These are phyloP conservation scores for Gossypium arboreum DNA, from an alignment of 345 rosid genomes.

Conservation along the genomic window DNA sequence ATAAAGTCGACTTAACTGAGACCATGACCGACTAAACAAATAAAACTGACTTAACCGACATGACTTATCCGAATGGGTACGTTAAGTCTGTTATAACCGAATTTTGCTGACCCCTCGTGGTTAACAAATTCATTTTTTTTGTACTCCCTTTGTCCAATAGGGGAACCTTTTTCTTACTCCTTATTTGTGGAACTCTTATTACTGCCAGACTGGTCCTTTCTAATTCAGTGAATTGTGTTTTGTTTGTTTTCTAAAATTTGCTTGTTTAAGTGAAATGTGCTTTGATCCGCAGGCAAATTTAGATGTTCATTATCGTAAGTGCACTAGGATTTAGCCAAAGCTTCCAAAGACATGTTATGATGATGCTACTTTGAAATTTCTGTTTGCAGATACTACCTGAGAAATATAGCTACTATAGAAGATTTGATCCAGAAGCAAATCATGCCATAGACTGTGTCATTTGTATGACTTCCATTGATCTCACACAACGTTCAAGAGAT, in stretches of 20 bases:
- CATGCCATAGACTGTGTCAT: conserved; percentile 78
- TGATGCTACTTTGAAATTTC: neutral
- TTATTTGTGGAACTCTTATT: neutral
- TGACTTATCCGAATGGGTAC: no score
- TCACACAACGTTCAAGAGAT: conserved; percentile 53
- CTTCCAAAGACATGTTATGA: neutral
- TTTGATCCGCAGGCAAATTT: neutral
- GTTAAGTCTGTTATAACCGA: neutral
- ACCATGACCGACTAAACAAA: no score
- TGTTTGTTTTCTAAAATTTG: neutral
- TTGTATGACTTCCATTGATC: conserved; percentile 89
- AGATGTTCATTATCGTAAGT: neutral
- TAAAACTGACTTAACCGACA: no score
- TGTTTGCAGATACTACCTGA: conserved; percentile 78
- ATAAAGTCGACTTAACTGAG: no score
- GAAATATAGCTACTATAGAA: conserved; percentile 85
- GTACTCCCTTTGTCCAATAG: neutral
- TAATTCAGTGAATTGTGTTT: conserved; percentile 5
- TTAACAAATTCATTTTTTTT: neutral
- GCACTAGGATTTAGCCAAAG: neutral
- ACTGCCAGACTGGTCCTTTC: neutral
- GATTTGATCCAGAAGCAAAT: conserved; percentile 48
- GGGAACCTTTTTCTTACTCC: neutral
- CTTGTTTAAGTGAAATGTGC: conserved; percentile 1
- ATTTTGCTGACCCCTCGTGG: neutral